Conservation (phyloP, 768 basidiomycete species). For the Crucibulum laeve region DNA sequence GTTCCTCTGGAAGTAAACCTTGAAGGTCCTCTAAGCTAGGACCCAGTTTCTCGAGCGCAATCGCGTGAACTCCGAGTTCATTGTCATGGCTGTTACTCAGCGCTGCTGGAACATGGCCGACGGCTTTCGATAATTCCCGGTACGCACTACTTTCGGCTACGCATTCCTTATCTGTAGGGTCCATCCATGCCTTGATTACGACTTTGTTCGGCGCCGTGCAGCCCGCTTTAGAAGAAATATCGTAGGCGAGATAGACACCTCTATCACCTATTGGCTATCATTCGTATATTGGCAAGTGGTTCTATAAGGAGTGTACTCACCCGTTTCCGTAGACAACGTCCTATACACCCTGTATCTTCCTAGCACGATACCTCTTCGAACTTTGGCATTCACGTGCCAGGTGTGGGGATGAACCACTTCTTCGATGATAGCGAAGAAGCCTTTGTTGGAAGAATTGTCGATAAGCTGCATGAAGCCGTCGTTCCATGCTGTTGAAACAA, state of each 20-base stretch:
- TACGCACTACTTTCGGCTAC: constrained; percentile 19
- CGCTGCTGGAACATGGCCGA: constrained; percentile 13
- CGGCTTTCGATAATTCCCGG: constrained; percentile 3
- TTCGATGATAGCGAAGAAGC: constrained; percentile 20
- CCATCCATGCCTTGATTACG: constrained; percentile 24
- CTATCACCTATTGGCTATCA: constrained; percentile 13
- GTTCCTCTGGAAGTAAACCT: constrained; percentile 6
- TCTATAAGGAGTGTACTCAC: constrained; percentile 9
- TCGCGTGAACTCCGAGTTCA: constrained; percentile 14
- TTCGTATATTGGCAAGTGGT: background rate
- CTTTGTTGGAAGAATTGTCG: background rate
- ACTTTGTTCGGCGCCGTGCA: constrained; percentile 16
- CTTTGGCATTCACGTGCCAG: constrained; percentile 26
- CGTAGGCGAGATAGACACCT: constrained; percentile 25
- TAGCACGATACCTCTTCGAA: constrained; percentile 17
- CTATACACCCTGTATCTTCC: constrained; percentile 20
- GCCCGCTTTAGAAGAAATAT: constrained; percentile 16
- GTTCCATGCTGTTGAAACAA: constrained; percentile 19
- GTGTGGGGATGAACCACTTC: constrained; percentile 24
- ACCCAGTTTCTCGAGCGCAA: constrained; percentile 22
- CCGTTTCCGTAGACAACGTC: constrained; percentile 21
- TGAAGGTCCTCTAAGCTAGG: constrained; percentile 20
- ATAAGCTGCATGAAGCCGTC: constrained; percentile 6
- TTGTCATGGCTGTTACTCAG: constrained; percentile 11
- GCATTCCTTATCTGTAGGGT: constrained; percentile 19